phyloP scores from a whole-genome alignment of 2,329 filamentous ascomycete species.

The Aspergillus udagawae region DNA sequence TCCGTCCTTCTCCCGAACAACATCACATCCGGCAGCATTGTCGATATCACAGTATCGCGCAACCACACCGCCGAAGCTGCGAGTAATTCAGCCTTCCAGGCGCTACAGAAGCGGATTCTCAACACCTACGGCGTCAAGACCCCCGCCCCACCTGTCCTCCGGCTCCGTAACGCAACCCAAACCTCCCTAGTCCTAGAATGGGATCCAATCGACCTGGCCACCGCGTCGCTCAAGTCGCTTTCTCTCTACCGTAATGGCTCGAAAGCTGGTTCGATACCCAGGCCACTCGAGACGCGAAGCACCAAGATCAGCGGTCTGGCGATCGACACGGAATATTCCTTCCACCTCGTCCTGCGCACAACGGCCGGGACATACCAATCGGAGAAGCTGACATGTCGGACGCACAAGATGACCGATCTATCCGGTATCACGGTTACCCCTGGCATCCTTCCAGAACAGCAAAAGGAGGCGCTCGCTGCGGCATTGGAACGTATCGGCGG shows the following conservation, averaged over 20 bases:
- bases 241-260: constrained; percentile 93
- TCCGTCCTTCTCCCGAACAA: constrained; percentile 94
- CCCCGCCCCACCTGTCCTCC: constrained; percentile 72
- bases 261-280: constrained; percentile 92
- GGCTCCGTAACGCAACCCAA: constrained; percentile 95
- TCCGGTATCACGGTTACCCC: constrained; percentile 93
- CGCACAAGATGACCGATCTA: constrained; percentile 98
- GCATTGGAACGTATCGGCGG: constrained; percentile 87
- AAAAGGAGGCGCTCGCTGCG: constrained; percentile 67
- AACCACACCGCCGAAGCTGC: constrained; percentile 75
- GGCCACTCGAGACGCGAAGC: constrained; percentile 79
- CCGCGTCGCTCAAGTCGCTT: constrained; percentile 82
- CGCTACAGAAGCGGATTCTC: constrained; percentile 86
- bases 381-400: constrained; percentile 79
- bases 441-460: constrained; percentile 71
- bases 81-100: constrained; percentile 70
- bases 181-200: constrained; percentile 98
- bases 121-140: constrained; percentile 77
- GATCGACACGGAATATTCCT: constrained; percentile 94
- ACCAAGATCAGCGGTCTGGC: constrained; percentile 96
- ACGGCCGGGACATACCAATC: constrained; percentile 82
- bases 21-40: constrained; percentile 93
- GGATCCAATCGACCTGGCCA: constrained; percentile 91
- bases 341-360: constrained; percentile 87
- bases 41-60: constrained; percentile 92